Percentiles rank a stretch among this genome's conserved stretches.
Evolutionary conservation across 768 basidiomycete species (phyloP).

Genomic region (Gelatoporia subvermispora): DNA sequence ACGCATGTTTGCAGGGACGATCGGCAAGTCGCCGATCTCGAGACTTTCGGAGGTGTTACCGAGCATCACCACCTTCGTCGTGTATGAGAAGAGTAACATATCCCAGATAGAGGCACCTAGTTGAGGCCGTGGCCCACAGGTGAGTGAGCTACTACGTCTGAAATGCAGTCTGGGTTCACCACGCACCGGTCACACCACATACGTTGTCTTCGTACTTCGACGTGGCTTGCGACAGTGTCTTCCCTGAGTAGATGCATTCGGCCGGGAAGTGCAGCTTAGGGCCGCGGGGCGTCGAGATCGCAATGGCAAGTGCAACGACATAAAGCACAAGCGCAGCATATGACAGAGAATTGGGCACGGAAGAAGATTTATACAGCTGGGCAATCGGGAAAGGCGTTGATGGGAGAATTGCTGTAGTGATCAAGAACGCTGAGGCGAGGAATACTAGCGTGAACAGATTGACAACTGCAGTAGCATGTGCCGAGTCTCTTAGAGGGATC

Average conservation of each 20-base stretch:
- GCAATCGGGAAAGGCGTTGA: slow-evolving; percentile 31
- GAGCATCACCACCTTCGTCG: slow-evolving; percentile 82
- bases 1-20: slow-evolving; percentile 73
- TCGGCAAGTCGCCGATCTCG: slow-evolving; percentile 85
- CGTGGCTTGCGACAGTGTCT: slow-evolving; percentile 53
- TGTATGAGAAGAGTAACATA: slow-evolving; percentile 78
- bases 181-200: slow-evolving; percentile 41
- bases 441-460: slow-evolving; percentile 64
- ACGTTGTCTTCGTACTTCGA: slow-evolving; percentile 73
- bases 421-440: slow-evolving; percentile 41
- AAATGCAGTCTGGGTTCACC: too few species aligned
- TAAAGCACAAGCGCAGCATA: slow-evolving; percentile 51
- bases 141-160: too few species aligned
- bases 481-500: slow-evolving; percentile 39
- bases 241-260: slow-evolving; percentile 71
- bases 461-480: slow-evolving; percentile 35
- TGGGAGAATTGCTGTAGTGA: slow-evolving; percentile 54
- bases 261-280: slow-evolving; percentile 72
- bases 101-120: slow-evolving; percentile 57
- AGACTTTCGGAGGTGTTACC: slow-evolving; percentile 70
- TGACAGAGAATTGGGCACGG: slow-evolving; percentile 37
- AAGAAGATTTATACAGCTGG: slow-evolving; percentile 18
- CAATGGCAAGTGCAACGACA: slow-evolving; percentile 36
- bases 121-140: too few species aligned
- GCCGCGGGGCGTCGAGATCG: slow-evolving; percentile 56